phyloP scores from a whole-genome alignment of 805 yeast species.

The Yarrowia deformans region DNA sequence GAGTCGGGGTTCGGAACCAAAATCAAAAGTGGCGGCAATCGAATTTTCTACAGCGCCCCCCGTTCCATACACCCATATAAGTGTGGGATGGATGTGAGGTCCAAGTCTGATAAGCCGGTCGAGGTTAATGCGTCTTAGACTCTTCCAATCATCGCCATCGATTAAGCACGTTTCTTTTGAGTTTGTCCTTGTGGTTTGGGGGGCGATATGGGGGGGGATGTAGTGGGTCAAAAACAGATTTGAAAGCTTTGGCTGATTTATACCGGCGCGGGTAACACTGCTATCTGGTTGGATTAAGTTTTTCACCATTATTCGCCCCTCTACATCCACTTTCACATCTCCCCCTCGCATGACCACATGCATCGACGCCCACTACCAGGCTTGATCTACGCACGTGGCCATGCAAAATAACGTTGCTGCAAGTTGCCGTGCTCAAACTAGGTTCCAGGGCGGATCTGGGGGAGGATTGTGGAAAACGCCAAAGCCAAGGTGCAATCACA shows the following conservation, averaged over 20 bases:
- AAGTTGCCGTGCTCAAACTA: conserved; percentile 15
- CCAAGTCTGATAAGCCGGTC: conserved; percentile 18
- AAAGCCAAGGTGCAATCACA: no score
- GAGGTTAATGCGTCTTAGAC: neutral
- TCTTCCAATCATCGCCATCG: conserved; percentile 11
- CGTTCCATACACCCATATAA: conserved; percentile 17
- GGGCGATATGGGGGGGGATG: neutral
- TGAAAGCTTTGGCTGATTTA: no score
- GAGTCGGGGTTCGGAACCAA: no score
- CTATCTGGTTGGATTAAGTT: neutral
- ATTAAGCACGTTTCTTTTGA: conserved; percentile 23
- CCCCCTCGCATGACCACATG: conserved; percentile 36
- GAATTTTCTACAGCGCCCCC: neutral
- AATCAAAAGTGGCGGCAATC: neutral
- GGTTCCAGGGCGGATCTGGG: conserved; percentile 3
- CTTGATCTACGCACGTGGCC: conserved; percentile 38
- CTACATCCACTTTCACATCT: no score
- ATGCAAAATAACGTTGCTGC: conserved; percentile 19
- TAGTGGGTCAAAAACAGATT: no score
- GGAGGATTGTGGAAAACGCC: no score
- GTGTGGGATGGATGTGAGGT: neutral
- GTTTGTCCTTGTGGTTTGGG: neutral
- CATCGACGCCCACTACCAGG: conserved; percentile 37
- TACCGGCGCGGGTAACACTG: no score
- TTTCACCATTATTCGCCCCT: neutral